These are phyloP conservation scores for Cladosporium sp. DNA, from an alignment of 2,329 filamentous ascomycete genomes.

Conservation along the genomic window DNA sequence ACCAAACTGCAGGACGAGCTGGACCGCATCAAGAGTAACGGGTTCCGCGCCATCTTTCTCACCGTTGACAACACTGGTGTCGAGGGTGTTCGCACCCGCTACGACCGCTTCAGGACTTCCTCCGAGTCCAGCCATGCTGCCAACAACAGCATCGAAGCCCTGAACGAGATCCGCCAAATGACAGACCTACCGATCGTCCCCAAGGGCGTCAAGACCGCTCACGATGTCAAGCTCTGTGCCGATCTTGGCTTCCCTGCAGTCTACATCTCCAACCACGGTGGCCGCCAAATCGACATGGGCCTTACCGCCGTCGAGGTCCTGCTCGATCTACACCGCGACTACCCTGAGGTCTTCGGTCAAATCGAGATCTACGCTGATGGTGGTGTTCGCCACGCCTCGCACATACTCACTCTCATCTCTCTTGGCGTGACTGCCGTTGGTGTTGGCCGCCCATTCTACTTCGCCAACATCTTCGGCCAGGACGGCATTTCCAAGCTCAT, in stretches of 20 bases:
- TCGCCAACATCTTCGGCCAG: constrained; percentile 61
- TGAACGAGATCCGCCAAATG: constrained; percentile 37
- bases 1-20: constrained; percentile 42
- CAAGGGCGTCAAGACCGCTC: constrained; percentile 69
- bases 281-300: constrained; percentile 60
- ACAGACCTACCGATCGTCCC: constrained; percentile 47
- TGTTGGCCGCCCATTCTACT: constrained; percentile 62
- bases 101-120: constrained; percentile 35
- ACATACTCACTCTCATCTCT: constrained; percentile 67
- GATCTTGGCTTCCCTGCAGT: constrained; percentile 66
- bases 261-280: constrained; percentile 71
- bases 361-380: constrained; percentile 62
- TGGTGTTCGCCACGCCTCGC: constrained; percentile 64
- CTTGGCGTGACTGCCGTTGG: constrained; percentile 64
- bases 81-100: constrained; percentile 40
- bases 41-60: constrained; percentile 43
- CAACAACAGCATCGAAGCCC: constrained; percentile 39
- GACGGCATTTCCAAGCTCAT: constrained; percentile 51
- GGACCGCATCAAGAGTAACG: constrained; percentile 52
- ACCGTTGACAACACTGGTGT: constrained; percentile 44
- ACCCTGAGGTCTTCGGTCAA: constrained; percentile 57
- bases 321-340: constrained; percentile 61
- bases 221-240: constrained; percentile 62
- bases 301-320: constrained; percentile 60
- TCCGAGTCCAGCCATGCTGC: constrained; percentile 36